A percentile compares a stretch with the other conserved stretches of the same genome.
Evolutionary conservation across 345 rosid species (phyloP).

Genomic region (Barbarea vulgaris): DNA sequence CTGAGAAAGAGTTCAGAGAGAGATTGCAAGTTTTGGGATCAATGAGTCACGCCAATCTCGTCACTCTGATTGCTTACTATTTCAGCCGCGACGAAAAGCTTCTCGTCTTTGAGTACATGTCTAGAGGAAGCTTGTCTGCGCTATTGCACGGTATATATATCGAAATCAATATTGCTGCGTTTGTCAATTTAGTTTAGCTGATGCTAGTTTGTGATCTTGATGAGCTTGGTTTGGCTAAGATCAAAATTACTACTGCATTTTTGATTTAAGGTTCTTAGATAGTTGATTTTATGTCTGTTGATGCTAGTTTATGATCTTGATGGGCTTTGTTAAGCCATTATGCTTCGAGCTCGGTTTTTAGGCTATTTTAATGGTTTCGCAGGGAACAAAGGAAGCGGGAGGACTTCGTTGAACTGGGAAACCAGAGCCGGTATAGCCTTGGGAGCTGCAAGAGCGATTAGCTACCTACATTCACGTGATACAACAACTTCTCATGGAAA

Average conservation of each 20-base stretch:
- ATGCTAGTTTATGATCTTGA: neutral
- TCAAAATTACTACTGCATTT: neutral
- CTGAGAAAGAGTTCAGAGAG: conserved; percentile 74
- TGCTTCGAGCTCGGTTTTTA: neutral
- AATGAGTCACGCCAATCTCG: conserved; percentile 72
- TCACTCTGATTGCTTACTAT: conserved; percentile 59
- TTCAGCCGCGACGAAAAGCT: conserved; percentile 65
- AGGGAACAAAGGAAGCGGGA: conserved; percentile 80
- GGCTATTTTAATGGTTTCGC: conserved; percentile 3
- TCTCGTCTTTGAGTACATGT: conserved; percentile 66
- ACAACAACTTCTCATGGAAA: conserved; percentile 77
- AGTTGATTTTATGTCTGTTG: neutral
- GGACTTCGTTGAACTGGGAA: conserved; percentile 86
- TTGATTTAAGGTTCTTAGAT: neutral
- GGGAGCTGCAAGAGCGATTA: conserved; percentile 79
- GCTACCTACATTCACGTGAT: conserved; percentile 74
- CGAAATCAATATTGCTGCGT: neutral
- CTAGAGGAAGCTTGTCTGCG: conserved; percentile 76
- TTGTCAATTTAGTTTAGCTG: neutral
- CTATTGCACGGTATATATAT: conserved; percentile 60
- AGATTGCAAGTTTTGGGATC: conserved; percentile 72
- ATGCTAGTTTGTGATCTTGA: conserved; percentile 22
- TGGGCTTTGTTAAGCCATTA: neutral
- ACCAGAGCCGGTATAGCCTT: conserved; percentile 74
- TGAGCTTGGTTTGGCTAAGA: neutral